These are phyloP conservation scores for Lagenidium sp. DNA, from an alignment of 352 stramenopile species.

Conservation along the genomic window DNA sequence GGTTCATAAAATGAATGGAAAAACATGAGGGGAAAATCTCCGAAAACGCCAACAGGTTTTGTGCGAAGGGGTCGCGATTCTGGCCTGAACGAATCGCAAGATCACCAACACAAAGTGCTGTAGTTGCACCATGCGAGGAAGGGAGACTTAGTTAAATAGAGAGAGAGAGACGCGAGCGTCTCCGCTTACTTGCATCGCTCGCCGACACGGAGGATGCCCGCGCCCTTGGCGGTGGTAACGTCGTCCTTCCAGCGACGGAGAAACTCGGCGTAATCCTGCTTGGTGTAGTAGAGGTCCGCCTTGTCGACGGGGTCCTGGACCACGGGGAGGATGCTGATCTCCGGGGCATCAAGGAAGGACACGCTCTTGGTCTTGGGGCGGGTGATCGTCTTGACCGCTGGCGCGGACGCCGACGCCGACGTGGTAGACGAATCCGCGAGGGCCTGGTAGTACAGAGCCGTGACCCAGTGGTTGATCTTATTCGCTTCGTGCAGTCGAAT, in stretches of 20 bases:
- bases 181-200: constrained; percentile 16
- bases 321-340: constrained; percentile 16
- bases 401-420: too few relatives aligned
- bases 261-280: constrained; percentile 21
- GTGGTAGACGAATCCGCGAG: constrained; percentile 3
- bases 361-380: constrained; percentile 15
- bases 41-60: too few relatives aligned
- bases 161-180: too few relatives aligned
- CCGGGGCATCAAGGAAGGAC: constrained; percentile 13
- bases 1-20: too few relatives aligned
- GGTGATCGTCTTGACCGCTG: too few relatives aligned
- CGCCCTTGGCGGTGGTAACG: constrained; percentile 8
- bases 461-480: constrained; percentile 23
- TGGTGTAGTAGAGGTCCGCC: constrained; percentile 19
- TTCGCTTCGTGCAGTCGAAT: constrained; percentile 16
- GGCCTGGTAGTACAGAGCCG: constrained; percentile 16
- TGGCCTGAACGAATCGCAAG: too few relatives aligned
- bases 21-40: too few relatives aligned
- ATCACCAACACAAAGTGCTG: too few relatives aligned
- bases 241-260: constrained; percentile 18
- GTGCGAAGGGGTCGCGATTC: too few relatives aligned
- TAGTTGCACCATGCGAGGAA: too few relatives aligned
- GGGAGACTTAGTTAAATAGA: too few relatives aligned
- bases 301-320: constrained; percentile 13
- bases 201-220: constrained; percentile 10